Base-by-base conservation (phyloP, 768 basidiomycete species). In the Trametes cingulata region DNA sequence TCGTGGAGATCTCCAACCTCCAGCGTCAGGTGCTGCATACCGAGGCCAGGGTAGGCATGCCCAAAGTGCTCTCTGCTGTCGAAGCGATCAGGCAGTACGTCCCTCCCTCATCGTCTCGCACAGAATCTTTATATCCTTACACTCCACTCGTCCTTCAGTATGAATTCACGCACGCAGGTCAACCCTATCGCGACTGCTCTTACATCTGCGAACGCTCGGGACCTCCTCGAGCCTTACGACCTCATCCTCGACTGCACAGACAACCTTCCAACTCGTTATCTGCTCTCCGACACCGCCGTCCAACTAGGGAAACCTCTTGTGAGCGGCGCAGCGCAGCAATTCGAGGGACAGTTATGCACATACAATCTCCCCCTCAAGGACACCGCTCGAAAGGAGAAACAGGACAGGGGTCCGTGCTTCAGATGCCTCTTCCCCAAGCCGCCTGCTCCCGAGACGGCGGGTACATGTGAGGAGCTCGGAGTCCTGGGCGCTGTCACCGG, bases 171-270 rank as follows among this genome's bases (percentile, higher is more conserved):
- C 29, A 69, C 93, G n/a, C 72, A 68, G 3, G 74, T 95, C 37
- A 80, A 87, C 40, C 73, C 85, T 2, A 76, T 87, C 51, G 71
- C 76, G 0, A 69, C 77, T 14, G 80, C 85, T 0, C 77, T 97
- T 40, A 72, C 78, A 17, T 66, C 89, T 8, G 68, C 74, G 25
- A 93, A 93, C 65, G 91, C 93, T 0, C 60, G 84, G n/a, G 61
- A 73, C 15, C 73, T 91, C 20, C 76, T 95, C 12, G 63, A 69
- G 12, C 69, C 80, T 1, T 94, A 92, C 68, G 84, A 90, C 70
- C 73, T 97, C 52, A 79, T 98, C 50, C 77, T 98, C 15, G 96
- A 98, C 75, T 98, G 95, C 77, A 97, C 95, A 4, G 95, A 98
- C 75, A 96, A 97, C 64, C 85, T 88, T 1, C 85, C 90, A 2